Base-by-base conservation (phyloP, 2,329 filamentous ascomycete species). In the Arthrobotrys musiformis region DNA sequence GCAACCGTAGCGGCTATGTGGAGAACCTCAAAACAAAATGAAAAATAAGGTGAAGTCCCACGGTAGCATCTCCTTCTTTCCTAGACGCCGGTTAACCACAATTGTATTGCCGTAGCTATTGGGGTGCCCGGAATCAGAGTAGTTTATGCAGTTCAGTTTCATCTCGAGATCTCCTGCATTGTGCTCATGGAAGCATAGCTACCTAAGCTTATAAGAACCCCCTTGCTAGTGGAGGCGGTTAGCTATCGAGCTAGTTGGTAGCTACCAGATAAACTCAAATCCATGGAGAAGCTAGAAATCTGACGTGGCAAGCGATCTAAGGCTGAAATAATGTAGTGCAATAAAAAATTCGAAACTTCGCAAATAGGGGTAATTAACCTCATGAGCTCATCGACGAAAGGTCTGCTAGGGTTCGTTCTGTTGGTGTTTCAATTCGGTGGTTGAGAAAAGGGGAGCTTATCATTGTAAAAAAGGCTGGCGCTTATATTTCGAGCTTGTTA, bases 391-490 rank as follows among this genome's bases (percentile, higher is more conserved):
- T 42, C 40, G 6, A n/a, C 37, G 4, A 42, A 19, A 19, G n/a
- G 40, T 4, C 19, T 26, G 19, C 44, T 1, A 15, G n/a, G 28
- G 28, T 28, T 58, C 4, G 17, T 40, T 40, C 30, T 15, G 30
- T 40, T 58, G 19, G 33, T 37, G 54, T 58, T 33, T 24, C 26
- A 56, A 35, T 58, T 17, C 19, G 22, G 50, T 56, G 50, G 17
- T 56, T 56, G 15, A 30, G 6, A 58, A 40, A 19, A 58, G n/a
- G 17, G 26, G 54, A n/a, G 6, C 33, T n/a, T 37, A 13, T 58
- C n/a, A n/a, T n/a, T n/a, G n/a, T n/a, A n/a, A n/a, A 58, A 40
- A 58, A 58, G 54, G 33, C 54, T 33, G 54, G 54, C 54, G 54
- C 54, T 58, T 58, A 56, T 8, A 11, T 35, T 22, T 56, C n/a